phyloP scores from a whole-genome alignment of 805 yeast species.

The Lachancea mirantina region DNA sequence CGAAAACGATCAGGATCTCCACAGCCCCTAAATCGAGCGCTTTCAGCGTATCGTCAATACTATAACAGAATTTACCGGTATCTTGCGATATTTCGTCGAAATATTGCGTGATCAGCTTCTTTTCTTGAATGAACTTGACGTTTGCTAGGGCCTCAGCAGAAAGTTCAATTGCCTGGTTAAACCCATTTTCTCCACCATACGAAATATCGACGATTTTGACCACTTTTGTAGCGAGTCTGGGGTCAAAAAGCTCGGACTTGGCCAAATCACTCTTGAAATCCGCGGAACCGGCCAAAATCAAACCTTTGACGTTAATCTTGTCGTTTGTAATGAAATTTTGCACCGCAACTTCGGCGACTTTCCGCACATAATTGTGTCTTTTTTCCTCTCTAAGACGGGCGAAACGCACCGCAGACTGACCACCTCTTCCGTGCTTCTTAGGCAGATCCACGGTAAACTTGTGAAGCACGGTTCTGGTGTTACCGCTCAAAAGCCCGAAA shows the following conservation, averaged over 20 bases:
- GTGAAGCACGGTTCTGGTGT: conserved; percentile 92
- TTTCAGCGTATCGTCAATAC: conserved; percentile 92
- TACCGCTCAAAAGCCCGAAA: conserved; percentile 93
- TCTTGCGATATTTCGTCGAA: conserved; percentile 98
- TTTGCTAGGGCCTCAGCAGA: conserved; percentile 95
- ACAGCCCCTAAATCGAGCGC: conserved; percentile 96
- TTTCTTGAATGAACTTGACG: conserved; percentile 96
- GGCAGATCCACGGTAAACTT: conserved; percentile 97
- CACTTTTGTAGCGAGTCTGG: conserved; percentile 78
- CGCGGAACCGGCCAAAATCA: conserved; percentile 97
- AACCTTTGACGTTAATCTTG: conserved; percentile 88
- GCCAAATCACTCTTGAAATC: conserved; percentile 95
- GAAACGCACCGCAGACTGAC: conserved; percentile 99
- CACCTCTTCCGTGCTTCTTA: conserved; percentile 99
- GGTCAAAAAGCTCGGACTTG: conserved; percentile 88
- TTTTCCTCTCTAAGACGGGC: conserved; percentile 98
- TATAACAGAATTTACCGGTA: conserved; percentile 95
- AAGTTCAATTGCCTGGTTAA: conserved; percentile 97
- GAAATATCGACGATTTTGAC: conserved; percentile 93
- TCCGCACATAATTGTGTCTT: conserved; percentile 96
- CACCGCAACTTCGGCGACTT: conserved; percentile 96
- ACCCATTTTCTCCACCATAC: conserved; percentile 99
- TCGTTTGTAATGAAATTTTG: conserved; percentile 94
- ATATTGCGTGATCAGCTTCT: conserved; percentile 84
- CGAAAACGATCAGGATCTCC: conserved; percentile 87